Base-by-base conservation (phyloP, 495 filamentous ascomycete genomes). In the Penicillium crystallinum region DNA sequence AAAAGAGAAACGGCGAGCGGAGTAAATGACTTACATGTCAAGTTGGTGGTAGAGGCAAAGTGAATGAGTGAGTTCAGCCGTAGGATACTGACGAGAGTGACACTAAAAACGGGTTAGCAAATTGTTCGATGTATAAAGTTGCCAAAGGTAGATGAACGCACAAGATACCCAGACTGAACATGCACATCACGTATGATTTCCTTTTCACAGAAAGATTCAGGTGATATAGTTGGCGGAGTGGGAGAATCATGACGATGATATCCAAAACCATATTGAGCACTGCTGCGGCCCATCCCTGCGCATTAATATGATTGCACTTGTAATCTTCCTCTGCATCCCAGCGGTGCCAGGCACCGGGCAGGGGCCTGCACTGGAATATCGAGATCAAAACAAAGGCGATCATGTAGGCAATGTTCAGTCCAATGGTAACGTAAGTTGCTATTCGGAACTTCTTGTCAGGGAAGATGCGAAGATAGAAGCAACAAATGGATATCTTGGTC, bases 241-340 rank as follows among this genome's bases (percentile, higher is more conserved):
- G 69, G 39, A 85, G 59, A 1, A 64, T 42, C 56, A 83, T 65
- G 40, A 77, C 72, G 41, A 69, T 57, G 0, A 76, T 38, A 51
- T 83, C 79, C 1, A 79, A 59, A 3, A 70, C 41, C 30, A 83
- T 74, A 44, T 74, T 77, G 46, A 81, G 55, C 8, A 51, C 61
- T 0, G 75, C 66, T 18, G 70, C 57, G 14, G 67, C 56, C 65
- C 68, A 74, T 2, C 62, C 73, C n/a, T 74, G 58, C 5, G 61
- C 64, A 36, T 75, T 75, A 38, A 73, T 63, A 45, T 73, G 67
- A 29, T 77, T 63, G 61, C 71, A 73, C 42, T 64, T 56, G 37
- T 66, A 69, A 21, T 65, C 15, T 10, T 66, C 63, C 42, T 68
- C 57, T 10, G 58, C 64, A 46, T 73, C 69, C 73, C 73, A 76